Evolutionary conservation across 352 stramenopile genomes (phyloP).

Genomic region (Discostella stelligera): DNA sequence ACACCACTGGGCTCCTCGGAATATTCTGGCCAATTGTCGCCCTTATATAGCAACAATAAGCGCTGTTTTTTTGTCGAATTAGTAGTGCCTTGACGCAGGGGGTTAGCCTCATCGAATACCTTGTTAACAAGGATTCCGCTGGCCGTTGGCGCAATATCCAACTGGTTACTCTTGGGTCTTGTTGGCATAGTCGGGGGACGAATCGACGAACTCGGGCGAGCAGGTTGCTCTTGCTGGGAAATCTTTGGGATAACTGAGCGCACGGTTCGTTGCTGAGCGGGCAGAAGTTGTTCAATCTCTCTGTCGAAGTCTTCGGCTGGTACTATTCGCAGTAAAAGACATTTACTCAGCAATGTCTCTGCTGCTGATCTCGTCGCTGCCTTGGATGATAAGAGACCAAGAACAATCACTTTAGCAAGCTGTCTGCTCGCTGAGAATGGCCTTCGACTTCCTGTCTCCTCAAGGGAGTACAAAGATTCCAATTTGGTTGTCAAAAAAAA

Average conservation of each 20-base stretch:
- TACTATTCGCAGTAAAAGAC: conserved; percentile 49
- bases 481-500: conserved; percentile 53
- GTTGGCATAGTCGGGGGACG: conserved; percentile 3
- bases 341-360: conserved; percentile 60
- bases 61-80: conserved; percentile 43
- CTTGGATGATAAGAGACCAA: conserved; percentile 77
- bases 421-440: conserved; percentile 43
- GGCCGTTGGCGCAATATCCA: not conserved
- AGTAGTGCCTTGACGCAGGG: conserved; percentile 21
- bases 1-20: conserved; percentile 66
- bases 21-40: conserved; percentile 74
- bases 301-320: conserved; percentile 52
- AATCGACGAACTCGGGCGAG: conserved; percentile 3
- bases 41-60: conserved; percentile 38
- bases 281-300: conserved; percentile 60
- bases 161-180: conserved; percentile 16
- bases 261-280: conserved; percentile 77
- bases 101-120: conserved; percentile 32
- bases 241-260: conserved; percentile 68
- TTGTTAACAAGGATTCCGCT: not conserved
- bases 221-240: conserved; percentile 33
- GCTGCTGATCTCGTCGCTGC: conserved; percentile 66
- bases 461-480: conserved; percentile 48
- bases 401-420: conserved; percentile 67
- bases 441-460: conserved; percentile 39